These are phyloP conservation scores for Trifolium dubium DNA, from an alignment of 306 rosid genomes.

Conservation along the genomic window DNA sequence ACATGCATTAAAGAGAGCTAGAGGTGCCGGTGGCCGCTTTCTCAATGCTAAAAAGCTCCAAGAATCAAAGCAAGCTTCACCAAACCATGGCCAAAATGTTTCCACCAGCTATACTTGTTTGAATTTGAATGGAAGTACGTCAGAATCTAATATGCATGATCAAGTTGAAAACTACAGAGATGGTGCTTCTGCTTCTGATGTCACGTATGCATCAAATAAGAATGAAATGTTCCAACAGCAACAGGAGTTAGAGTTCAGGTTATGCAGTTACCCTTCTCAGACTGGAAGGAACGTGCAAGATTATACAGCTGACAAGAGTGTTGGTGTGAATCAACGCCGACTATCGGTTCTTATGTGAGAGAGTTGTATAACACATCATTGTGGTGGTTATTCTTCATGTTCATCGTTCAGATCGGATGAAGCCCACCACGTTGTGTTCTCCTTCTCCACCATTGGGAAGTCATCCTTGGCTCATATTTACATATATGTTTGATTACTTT, in stretches of 20 bases:
- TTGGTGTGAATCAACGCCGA: constrained; percentile 49
- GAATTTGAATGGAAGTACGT: constrained; percentile 38
- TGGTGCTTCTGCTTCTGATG: constrained; percentile 42
- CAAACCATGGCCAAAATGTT: constrained; percentile 39
- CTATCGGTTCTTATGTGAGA: constrained; percentile 49
- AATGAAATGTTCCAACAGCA: constrained; percentile 44
- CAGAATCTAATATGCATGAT: constrained; percentile 46
- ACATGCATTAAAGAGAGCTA: constrained; percentile 75
- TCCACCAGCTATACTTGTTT: constrained; percentile 37
- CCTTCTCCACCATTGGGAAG: constrained; percentile 55
- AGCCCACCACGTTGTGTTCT: constrained; percentile 1
- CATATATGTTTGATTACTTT: constrained; percentile 29
- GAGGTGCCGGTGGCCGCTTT: constrained; percentile 80
- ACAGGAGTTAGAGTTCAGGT: constrained; percentile 50
- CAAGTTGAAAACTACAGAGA: constrained; percentile 49
- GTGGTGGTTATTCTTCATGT: constrained; percentile 37
- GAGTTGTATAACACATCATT: constrained; percentile 25
- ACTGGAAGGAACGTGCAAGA: constrained; percentile 44
- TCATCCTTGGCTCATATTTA: constrained; percentile 76
- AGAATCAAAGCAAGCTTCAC: constrained; percentile 36
- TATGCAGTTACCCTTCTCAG: constrained; percentile 58
- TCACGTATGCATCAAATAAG: constrained; percentile 29
- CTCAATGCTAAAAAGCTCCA: constrained; percentile 55
- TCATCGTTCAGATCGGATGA: constrained; percentile 30
- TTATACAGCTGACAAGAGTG: constrained; percentile 39